Base-by-base conservation (phyloP, 1,284 basidiomycete genomes). In the Amylostereum chailletii region DNA sequence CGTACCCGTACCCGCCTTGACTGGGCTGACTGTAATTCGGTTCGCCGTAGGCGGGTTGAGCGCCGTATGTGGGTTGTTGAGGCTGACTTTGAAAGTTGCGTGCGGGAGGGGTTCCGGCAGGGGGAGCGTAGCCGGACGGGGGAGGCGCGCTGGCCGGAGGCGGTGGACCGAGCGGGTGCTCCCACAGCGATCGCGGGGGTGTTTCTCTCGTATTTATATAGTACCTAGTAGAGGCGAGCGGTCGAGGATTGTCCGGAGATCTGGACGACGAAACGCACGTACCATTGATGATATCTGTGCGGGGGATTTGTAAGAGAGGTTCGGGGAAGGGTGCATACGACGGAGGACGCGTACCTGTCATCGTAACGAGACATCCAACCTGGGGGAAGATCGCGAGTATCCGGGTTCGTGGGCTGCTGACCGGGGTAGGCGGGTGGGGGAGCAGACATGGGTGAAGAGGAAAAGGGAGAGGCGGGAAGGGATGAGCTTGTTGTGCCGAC, bases 331-430 rank as follows among this genome's bases (percentile, higher is more conserved):
- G 38, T 53, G 26, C 29, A 34, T 3, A 7, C 37, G 43, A 34
- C 29, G 47, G 48, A 26, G 30, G 43, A 45, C 39, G 71, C 81
- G 47, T 60, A 88, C 84, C 80, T 81, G 49, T 63, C 52, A 58
- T 89, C 83, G 60, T 71, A 89, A 59, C 86, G 83, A 33, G 74
- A 64, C 30, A 79, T 71, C 83, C 85, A 89, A 29, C 86, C 86
- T 4, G 69, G 69, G 19, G 86, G 85, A 0, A 88, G 69, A 4
- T 70, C 66, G 43, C 84, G 74, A n/a, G 63, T 63, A 60, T 87
- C 85, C 11, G 77, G 79, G 63, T 86, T 87, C n/a, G 56, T 48
- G 10, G 65, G 60, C 34, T 57, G 57, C 30, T 59, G 55, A 27
- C 50, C 50, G 3, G 48, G 45, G 26, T 62, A 58, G 58, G 71